These are phyloP conservation scores for Microcos paniculata DNA, from an alignment of 345 rosid species.

Conservation along the genomic window DNA sequence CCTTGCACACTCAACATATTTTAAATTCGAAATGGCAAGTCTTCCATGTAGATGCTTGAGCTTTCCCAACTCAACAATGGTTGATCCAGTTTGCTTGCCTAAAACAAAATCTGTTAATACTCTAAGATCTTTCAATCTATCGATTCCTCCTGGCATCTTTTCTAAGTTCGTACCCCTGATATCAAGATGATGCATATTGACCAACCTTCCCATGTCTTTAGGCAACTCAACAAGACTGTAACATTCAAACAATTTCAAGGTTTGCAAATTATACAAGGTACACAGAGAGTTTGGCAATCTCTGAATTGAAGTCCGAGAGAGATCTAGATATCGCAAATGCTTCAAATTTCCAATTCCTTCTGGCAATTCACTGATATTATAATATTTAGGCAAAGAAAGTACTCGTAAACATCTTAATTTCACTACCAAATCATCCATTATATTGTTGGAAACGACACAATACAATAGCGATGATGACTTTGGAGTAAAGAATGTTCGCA, in stretches of 20 bases:
- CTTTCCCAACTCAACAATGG: constrained; percentile 34
- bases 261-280: constrained; percentile 35
- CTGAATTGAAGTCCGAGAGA: background rate
- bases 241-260: constrained; percentile 27
- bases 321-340: constrained; percentile 8
- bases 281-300: background rate
- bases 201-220: constrained; percentile 28
- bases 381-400: background rate
- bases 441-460: background rate
- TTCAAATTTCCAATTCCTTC: constrained; percentile 7
- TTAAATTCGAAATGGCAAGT: constrained; percentile 38
- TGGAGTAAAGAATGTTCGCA: constrained; percentile 2
- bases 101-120: constrained; percentile 37
- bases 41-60: constrained; percentile 29
- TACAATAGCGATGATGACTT: background rate
- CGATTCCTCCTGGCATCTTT: constrained; percentile 39
- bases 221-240: constrained; percentile 30
- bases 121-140: constrained; percentile 29
- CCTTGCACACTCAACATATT: constrained; percentile 6
- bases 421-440: background rate
- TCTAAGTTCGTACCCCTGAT: constrained; percentile 18
- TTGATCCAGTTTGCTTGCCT: constrained; percentile 28
- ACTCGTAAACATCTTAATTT: background rate
- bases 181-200: constrained; percentile 37
- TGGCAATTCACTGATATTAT: background rate